phyloP scores from a whole-genome alignment of 176 grass and related monocot genomes.

The Calamus simplicifolius region DNA sequence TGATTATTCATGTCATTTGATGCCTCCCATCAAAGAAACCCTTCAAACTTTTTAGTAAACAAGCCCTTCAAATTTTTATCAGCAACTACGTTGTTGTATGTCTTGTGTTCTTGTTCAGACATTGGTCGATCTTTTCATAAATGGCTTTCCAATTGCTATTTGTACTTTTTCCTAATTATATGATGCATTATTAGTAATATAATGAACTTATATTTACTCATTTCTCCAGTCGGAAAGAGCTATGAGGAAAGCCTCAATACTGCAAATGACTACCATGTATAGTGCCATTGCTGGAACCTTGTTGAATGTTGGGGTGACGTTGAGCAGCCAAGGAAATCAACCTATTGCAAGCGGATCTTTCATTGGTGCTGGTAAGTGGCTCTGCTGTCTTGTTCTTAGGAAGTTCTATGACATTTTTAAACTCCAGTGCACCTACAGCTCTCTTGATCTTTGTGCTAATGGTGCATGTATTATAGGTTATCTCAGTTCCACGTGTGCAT shows the following conservation, averaged over 20 bases:
- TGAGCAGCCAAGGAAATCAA: conserved; percentile 73
- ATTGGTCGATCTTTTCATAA: too few species aligned
- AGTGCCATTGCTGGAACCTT: conserved; percentile 74
- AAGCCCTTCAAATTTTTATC: too few species aligned
- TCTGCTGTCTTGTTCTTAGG: neutral
- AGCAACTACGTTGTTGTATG: too few species aligned
- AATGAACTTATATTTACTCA: too few species aligned
- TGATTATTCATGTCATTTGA: too few species aligned
- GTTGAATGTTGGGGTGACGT: conserved; percentile 69
- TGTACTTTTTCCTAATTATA: conserved; percentile 9
- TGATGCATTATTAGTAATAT: too few species aligned
- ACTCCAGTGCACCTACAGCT: neutral
- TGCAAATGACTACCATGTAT: conserved; percentile 92
- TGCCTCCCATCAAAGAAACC: too few species aligned
- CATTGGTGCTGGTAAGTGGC: conserved; percentile 49
- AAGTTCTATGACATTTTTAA: neutral
- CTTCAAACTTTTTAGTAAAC: too few species aligned
- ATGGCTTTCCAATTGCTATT: neutral
- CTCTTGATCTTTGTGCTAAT: neutral
- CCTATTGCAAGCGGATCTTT: conserved; percentile 61
- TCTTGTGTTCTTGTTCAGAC: too few species aligned
- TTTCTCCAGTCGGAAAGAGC: conserved; percentile 71
- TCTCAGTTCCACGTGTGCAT: too few species aligned
- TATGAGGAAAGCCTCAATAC: conserved; percentile 63
- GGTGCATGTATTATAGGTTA: too few species aligned